These are phyloP conservation scores for Corymbia citriodora DNA, from an alignment of 441 rosid species.

Conservation along the genomic window DNA sequence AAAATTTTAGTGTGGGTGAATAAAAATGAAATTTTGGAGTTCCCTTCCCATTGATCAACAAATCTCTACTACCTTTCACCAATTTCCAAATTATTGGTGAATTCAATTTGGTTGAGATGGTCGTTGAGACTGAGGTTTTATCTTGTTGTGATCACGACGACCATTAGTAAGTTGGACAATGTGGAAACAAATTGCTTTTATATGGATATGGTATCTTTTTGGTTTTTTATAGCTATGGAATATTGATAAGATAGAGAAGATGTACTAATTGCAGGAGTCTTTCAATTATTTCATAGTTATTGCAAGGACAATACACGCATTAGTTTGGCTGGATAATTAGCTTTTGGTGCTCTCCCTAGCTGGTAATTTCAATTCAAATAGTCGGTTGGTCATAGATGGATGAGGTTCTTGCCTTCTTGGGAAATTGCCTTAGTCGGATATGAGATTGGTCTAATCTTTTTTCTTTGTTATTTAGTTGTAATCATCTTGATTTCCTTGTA, in stretches of 20 bases:
- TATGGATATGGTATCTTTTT: background rate
- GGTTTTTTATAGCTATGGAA: background rate
- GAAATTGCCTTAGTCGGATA: background rate
- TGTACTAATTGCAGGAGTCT: background rate
- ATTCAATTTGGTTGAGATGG: background rate
- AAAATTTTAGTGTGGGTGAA: too few relatives aligned
- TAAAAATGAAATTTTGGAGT: too few relatives aligned
- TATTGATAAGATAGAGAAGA: background rate
- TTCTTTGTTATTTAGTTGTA: background rate
- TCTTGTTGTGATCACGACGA: background rate
- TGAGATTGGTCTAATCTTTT: background rate
- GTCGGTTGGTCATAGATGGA: background rate
- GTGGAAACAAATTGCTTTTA: background rate
- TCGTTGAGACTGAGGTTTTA: background rate
- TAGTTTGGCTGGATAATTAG: background rate
- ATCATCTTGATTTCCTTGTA: fast-evolving
- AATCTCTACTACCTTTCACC: background rate
- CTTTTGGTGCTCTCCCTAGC: background rate
- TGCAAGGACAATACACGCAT: background rate
- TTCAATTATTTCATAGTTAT: background rate
- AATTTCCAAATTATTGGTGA: background rate
- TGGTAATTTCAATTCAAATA: background rate
- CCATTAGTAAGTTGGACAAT: background rate
- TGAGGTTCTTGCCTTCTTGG: background rate
- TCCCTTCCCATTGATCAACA: background rate